These are phyloP conservation scores for Ramichloridium luteum DNA, from an alignment of 2,329 filamentous ascomycete genomes.

Conservation along the genomic window DNA sequence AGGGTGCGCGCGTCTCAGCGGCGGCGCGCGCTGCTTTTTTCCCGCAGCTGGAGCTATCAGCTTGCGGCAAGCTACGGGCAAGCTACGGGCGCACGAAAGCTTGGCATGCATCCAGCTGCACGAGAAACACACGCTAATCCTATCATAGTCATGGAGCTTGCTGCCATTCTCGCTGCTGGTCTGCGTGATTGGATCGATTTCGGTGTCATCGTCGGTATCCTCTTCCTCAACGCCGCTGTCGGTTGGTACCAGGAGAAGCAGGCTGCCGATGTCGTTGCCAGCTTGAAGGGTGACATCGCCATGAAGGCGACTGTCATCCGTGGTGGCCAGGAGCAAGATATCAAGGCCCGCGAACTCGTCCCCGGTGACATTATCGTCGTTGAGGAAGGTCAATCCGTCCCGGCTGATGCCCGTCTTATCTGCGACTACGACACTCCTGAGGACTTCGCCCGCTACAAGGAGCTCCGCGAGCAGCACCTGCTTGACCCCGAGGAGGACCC, in stretches of 20 bases:
- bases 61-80: conserved; percentile 9
- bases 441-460: conserved; percentile 54
- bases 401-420: conserved; percentile 58
- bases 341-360: conserved; percentile 62
- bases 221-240: conserved; percentile 61
- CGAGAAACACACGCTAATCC: conserved; percentile 11
- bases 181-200: conserved; percentile 67
- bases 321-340: conserved; percentile 54
- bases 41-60: conserved; percentile 9
- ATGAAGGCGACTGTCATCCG: conserved; percentile 60
- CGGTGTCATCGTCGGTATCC: conserved; percentile 65
- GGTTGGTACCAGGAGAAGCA: conserved; percentile 77
- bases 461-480: conserved; percentile 44
- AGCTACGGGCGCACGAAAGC: conserved; percentile 19
- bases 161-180: conserved; percentile 60
- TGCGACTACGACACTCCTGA: conserved; percentile 59
- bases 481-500: conserved; percentile 46
- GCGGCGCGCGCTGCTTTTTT: conserved; percentile 12
- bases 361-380: conserved; percentile 64
- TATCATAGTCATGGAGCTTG: conserved; percentile 58
- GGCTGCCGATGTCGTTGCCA: conserved; percentile 63
- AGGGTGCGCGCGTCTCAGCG: background rate
- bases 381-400: conserved; percentile 59
- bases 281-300: conserved; percentile 65
- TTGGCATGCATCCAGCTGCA: conserved; percentile 10